These are phyloP conservation scores for Pythium sukuiense DNA, from an alignment of 352 stramenopile genomes.

Conservation along the genomic window DNA sequence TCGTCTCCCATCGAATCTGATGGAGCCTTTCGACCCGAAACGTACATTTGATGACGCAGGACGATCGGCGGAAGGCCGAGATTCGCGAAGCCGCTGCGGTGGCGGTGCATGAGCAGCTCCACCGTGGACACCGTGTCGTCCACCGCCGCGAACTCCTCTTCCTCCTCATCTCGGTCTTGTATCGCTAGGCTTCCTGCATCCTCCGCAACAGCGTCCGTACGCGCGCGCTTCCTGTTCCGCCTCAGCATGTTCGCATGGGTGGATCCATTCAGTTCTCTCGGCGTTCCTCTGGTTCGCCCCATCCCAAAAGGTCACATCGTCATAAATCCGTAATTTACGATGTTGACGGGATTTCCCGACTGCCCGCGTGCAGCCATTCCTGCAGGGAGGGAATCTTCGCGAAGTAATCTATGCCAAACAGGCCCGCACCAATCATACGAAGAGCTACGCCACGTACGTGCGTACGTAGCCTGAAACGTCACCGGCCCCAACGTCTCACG, in stretches of 20 bases:
- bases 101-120: slow-evolving; percentile 50
- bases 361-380: neutral
- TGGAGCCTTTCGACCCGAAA: neutral
- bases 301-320: neutral
- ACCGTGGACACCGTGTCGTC: slow-evolving; percentile 58
- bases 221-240: neutral
- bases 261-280: neutral
- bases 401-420: neutral
- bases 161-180: neutral
- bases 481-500: neutral
- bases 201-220: neutral
- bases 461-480: neutral
- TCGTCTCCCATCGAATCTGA: neutral
- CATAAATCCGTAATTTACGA: neutral
- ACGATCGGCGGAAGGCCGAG: slow-evolving; percentile 42
- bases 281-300: neutral
- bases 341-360: neutral
- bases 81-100: slow-evolving; percentile 34
- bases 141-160: neutral
- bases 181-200: neutral
- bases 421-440: neutral
- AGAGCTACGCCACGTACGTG: neutral
- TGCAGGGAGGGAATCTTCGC: neutral
- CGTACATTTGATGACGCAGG: slow-evolving; percentile 62
- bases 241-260: neutral